These are phyloP conservation scores for Penicillium daleae DNA, from an alignment of 495 filamentous ascomycete genomes.

Conservation along the genomic window DNA sequence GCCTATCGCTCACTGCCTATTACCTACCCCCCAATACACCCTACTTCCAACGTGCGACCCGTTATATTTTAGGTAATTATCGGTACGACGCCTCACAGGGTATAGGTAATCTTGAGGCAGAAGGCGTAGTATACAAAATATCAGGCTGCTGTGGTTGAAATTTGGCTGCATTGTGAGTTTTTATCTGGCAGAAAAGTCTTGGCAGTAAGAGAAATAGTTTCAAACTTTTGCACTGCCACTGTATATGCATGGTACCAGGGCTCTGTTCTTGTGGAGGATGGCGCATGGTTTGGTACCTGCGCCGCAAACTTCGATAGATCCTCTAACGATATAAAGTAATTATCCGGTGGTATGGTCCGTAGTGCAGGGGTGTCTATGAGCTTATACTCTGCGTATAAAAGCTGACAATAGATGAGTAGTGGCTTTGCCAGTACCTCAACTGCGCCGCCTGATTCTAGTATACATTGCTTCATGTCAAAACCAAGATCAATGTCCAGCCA, in stretches of 20 bases:
- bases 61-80: too few species aligned
- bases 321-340: background rate
- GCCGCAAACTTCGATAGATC: background rate
- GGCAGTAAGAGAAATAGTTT: too few species aligned
- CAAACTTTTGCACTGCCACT: too few species aligned
- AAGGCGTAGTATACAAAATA: too few species aligned
- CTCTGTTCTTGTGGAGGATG: background rate
- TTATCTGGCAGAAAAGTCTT: too few species aligned
- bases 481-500: slow-evolving; percentile 14
- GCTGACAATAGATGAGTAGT: background rate
- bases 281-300: background rate
- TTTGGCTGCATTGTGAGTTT: too few species aligned
- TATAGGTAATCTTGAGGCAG: too few species aligned
- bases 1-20: too few species aligned
- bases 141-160: too few species aligned
- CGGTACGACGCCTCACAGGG: too few species aligned
- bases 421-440: background rate
- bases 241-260: background rate
- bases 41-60: too few species aligned
- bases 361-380: background rate
- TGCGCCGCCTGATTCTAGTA: background rate
- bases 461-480: background rate
- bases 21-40: too few species aligned
- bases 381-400: background rate
- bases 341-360: background rate